Conservation (phyloP, 1,139 yeast species). For the Debaryomyces nepalensis region DNA sequence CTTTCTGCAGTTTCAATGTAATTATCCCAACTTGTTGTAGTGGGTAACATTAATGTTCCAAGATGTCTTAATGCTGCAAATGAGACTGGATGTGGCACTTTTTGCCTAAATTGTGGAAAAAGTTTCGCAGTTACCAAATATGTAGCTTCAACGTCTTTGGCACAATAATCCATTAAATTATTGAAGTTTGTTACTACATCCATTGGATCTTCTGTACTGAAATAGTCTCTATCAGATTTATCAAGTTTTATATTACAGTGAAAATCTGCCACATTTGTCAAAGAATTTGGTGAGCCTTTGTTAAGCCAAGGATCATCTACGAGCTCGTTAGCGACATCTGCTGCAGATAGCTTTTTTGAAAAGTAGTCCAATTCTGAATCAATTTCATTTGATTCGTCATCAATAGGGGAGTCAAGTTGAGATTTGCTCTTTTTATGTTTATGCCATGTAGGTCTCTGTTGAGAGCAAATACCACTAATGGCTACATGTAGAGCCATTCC, state of each 20-base stretch:
- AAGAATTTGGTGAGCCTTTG: conserved; percentile 77
- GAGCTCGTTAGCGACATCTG: conserved; percentile 35
- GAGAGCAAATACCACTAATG: conserved; percentile 88
- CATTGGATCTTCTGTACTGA: conserved; percentile 58
- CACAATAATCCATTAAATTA: conserved; percentile 76
- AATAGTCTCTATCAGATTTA: conserved; percentile 68
- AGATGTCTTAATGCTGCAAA: conserved; percentile 84
- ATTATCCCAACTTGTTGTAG: conserved; percentile 71
- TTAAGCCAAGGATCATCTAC: conserved; percentile 76
- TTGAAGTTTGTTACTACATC: conserved; percentile 64
- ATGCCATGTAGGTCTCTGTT: conserved; percentile 83
- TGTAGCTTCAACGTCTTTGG: conserved; percentile 80
- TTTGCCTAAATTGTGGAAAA: conserved; percentile 66
- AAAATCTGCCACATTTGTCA: conserved; percentile 78
- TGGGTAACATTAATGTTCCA: conserved; percentile 80
- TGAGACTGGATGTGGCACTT: conserved; percentile 93
- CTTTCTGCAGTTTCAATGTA: conserved; percentile 74
- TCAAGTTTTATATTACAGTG: conserved; percentile 76
- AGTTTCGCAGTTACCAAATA: conserved; percentile 69
- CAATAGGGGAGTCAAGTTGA: conserved; percentile 20
- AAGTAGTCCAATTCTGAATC: conserved; percentile 21
- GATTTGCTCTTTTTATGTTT: conserved; percentile 54
- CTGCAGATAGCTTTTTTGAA: conserved; percentile 18
- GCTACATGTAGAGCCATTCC: conserved; percentile 95
- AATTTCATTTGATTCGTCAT: conserved; percentile 31